Evolutionary conservation across 1,284 basidiomycete genomes (phyloP).

Genomic region (Paramarasmius palmivorus): DNA sequence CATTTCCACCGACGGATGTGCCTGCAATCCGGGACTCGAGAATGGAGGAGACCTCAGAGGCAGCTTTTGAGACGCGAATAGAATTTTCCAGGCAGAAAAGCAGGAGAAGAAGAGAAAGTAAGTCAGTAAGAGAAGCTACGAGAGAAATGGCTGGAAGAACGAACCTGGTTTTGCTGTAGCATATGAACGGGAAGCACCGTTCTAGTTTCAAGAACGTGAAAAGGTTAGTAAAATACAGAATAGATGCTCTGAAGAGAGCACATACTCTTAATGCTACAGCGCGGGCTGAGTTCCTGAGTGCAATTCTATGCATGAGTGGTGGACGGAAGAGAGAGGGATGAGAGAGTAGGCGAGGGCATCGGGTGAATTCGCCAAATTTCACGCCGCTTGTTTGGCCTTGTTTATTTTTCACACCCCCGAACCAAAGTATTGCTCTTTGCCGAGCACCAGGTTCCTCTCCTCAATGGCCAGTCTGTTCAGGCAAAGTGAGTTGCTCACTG

Average conservation of each 20-base stretch:
- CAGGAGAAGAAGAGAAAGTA: constrained; percentile 6
- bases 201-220: constrained; percentile 38
- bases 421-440: too few relatives aligned
- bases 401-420: neutral
- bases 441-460: too few relatives aligned
- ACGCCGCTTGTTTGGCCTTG: neutral
- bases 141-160: constrained; percentile 30
- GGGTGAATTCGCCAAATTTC: constrained; percentile 24
- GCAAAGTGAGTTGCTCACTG: constrained; percentile 8
- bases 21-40: constrained; percentile 98
- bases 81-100: constrained; percentile 20
- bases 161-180: constrained; percentile 97
- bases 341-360: constrained; percentile 24
- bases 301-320: constrained; percentile 83
- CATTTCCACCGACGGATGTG: constrained; percentile 86
- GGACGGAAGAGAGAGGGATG: constrained; percentile 40
- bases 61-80: constrained; percentile 71
- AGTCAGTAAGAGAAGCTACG: neutral
- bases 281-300: constrained; percentile 82
- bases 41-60: constrained; percentile 98
- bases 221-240: constrained; percentile 16
- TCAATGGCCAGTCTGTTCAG: constrained; percentile 14
- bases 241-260: constrained; percentile 21
- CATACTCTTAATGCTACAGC: constrained; percentile 68
- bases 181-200: constrained; percentile 77